Evolutionary conservation across 2,329 filamentous ascomycete genomes (phyloP).

Genomic region (Penicillium rolfsii): DNA sequence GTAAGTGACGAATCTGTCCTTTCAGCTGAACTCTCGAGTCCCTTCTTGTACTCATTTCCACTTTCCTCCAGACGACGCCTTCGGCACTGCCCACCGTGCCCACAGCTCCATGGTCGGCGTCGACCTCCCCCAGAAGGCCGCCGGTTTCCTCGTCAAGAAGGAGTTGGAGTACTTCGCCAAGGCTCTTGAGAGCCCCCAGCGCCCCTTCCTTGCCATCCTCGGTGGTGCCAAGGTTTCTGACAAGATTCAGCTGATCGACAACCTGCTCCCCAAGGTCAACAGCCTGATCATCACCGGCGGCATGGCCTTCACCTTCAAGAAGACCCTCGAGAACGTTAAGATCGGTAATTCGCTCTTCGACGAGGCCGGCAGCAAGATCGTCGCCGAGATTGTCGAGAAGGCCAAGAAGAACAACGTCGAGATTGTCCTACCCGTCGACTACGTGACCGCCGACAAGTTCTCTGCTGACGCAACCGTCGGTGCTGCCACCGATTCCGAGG

Average conservation of each 20-base stretch:
- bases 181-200: constrained; percentile 88
- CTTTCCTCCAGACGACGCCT: constrained; percentile 76
- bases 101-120: constrained; percentile 99
- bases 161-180: constrained; percentile 99
- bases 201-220: constrained; percentile 97
- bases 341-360: constrained; percentile 94
- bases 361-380: constrained; percentile 89
- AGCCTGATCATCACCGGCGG: constrained; percentile 94
- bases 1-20: constrained; percentile 57
- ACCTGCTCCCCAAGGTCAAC: constrained; percentile 97
- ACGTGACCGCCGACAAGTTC: constrained; percentile 96
- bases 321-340: constrained; percentile 86
- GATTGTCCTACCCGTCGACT: constrained; percentile 92
- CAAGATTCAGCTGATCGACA: constrained; percentile 99
- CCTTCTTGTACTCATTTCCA: neutral
- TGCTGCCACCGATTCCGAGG: constrained; percentile 79
- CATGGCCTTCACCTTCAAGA: constrained; percentile 99
- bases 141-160: constrained; percentile 99
- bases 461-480: constrained; percentile 78
- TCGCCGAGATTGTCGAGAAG: constrained; percentile 85
- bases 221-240: constrained; percentile 98
- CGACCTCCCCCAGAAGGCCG: constrained; percentile 92
- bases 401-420: constrained; percentile 96
- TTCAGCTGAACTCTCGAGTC: neutral
- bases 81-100: constrained; percentile 95